Evolutionary conservation across 129 eudicot genomes (phyloP).

Genomic region (Helianthus tuberosus): DNA sequence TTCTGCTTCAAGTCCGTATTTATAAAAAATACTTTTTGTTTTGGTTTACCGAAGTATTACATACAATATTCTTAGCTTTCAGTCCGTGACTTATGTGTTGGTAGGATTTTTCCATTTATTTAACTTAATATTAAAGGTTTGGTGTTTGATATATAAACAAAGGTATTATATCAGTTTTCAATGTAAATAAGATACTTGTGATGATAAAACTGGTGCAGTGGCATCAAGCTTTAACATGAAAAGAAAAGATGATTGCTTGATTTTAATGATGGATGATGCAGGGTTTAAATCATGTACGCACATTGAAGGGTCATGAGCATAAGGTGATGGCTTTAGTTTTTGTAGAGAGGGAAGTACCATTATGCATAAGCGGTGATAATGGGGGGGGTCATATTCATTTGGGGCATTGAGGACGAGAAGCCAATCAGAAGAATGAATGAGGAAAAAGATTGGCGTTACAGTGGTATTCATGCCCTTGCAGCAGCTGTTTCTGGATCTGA

Average conservation of each 20-base stretch:
- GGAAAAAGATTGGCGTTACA: constrained; percentile 89
- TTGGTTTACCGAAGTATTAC: background rate
- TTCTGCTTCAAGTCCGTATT: background rate
- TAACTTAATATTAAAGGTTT: background rate
- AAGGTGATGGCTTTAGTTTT: constrained; percentile 72
- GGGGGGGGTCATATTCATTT: constrained; percentile 79
- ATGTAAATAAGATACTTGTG: background rate
- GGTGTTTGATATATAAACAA: background rate
- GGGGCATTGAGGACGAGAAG: constrained; percentile 47
- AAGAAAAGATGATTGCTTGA: background rate
- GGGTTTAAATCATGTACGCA: constrained; percentile 69
- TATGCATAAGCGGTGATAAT: constrained; percentile 87
- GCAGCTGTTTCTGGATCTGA: constrained; percentile 56
- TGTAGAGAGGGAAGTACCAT: constrained; percentile 62
- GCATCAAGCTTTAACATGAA: background rate
- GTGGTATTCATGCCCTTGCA: constrained; percentile 78
- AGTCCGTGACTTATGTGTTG: background rate
- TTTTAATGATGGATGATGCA: constrained; percentile 34
- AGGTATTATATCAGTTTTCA: background rate
- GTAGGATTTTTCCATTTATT: background rate
- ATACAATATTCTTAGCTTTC: background rate
- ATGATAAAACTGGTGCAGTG: background rate
- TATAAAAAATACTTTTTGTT: background rate
- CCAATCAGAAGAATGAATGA: constrained; percentile 57
- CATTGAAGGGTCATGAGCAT: constrained; percentile 84